Conservation (phyloP, 1,284 basidiomycete genomes). For the Rhodotorula sp. region DNA sequence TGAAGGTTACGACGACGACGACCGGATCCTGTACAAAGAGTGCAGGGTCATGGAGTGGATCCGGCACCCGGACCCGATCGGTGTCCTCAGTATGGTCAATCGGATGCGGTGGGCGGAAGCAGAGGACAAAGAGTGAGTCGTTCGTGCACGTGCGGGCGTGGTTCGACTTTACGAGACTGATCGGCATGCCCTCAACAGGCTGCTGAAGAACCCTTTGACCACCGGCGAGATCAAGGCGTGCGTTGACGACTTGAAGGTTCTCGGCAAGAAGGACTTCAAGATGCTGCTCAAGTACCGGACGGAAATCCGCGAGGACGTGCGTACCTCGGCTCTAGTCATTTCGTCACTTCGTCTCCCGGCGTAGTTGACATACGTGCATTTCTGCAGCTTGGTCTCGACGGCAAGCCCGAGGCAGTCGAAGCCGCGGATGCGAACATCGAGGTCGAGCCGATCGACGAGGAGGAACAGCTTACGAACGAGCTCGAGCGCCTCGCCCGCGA, state of each 20-base stretch:
- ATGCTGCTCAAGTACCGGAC: slow-evolving; percentile 85
- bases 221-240: slow-evolving; percentile 76
- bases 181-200: slow-evolving; percentile 52
- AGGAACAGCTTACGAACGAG: slow-evolving; percentile 75
- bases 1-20: slow-evolving; percentile 94
- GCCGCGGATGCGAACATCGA: slow-evolving; percentile 75
- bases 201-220: slow-evolving; percentile 70
- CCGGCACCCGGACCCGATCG: slow-evolving; percentile 65
- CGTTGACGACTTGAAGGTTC: slow-evolving; percentile 88
- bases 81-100: slow-evolving; percentile 78
- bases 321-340: background rate
- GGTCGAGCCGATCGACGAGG: slow-evolving; percentile 77
- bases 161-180: slow-evolving; percentile 3
- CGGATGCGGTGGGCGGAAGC: slow-evolving; percentile 74
- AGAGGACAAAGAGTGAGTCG: slow-evolving; percentile 73
- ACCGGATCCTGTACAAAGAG: slow-evolving; percentile 84
- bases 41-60: slow-evolving; percentile 70
- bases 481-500: slow-evolving; percentile 62
- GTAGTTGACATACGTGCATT: slow-evolving; percentile 49
- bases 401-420: slow-evolving; percentile 64
- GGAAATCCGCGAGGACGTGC: slow-evolving; percentile 75
- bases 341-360: background rate
- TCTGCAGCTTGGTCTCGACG: slow-evolving; percentile 65
- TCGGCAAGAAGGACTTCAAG: slow-evolving; percentile 98
- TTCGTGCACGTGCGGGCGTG: too few species aligned